These are phyloP conservation scores for Casuarina glauca DNA, from an alignment of 306 rosid genomes.

Conservation along the genomic window DNA sequence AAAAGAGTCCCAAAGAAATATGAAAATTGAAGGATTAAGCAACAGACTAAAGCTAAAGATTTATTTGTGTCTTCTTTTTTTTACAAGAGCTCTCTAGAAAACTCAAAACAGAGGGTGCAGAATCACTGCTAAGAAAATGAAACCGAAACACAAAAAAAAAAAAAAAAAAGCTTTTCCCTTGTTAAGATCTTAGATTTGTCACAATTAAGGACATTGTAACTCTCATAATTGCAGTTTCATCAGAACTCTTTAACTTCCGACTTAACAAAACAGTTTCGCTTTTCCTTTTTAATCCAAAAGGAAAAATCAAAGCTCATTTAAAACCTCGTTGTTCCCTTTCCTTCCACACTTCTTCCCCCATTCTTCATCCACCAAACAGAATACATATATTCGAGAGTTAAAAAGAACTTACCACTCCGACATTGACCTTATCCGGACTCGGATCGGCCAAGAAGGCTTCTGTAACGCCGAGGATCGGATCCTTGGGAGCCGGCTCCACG, in stretches of 20 bases:
- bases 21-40: no score
- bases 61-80: not conserved
- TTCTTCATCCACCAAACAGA: not conserved
- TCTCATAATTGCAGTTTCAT: not conserved
- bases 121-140: not conserved
- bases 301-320: not conserved
- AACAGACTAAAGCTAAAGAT: not conserved
- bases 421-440: constrained; percentile 81
- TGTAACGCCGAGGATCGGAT: constrained; percentile 98
- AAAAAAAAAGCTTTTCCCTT: not conserved
- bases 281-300: not conserved
- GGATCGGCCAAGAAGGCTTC: constrained; percentile 96
- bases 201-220: not conserved
- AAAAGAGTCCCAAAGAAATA: not conserved
- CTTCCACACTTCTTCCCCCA: not conserved
- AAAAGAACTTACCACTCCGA: constrained; percentile 80
- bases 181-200: not conserved
- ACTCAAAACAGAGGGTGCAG: not conserved
- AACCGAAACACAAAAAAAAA: not conserved
- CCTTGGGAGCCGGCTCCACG: constrained; percentile 87
- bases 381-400: not conserved
- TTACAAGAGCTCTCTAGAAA: not conserved
- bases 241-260: not conserved
- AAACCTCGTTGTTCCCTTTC: not conserved
- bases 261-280: constrained; percentile 10